phyloP scores from a whole-genome alignment of 495 filamentous ascomycete genomes.

The Talaromyces thailandensis region DNA sequence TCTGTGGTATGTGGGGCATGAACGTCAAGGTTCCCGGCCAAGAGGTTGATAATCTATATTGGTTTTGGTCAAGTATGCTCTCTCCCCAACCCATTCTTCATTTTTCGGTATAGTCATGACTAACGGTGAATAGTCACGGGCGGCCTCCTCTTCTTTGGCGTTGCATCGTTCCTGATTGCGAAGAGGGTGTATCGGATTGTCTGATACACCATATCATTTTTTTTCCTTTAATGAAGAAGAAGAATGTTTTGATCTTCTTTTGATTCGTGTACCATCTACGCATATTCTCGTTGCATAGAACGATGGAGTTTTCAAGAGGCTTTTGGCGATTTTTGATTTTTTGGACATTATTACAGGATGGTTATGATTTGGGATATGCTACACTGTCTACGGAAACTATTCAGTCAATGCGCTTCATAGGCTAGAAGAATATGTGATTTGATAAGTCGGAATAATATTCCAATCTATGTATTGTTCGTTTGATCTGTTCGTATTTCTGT shows the following conservation, averaged over 20 bases:
- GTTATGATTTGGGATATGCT: too few species aligned
- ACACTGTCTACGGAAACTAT: background rate
- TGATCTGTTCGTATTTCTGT: background rate
- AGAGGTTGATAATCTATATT: slow-evolving; percentile 51
- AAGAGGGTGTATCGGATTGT: slow-evolving; percentile 70
- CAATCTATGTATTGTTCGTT: background rate
- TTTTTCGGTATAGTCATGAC: background rate
- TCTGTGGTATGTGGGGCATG: slow-evolving; percentile 98
- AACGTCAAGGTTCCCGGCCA: slow-evolving; percentile 94
- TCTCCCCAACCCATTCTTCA: background rate
- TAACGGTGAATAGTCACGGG: slow-evolving; percentile 49
- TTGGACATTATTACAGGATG: too few species aligned
- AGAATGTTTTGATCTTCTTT: background rate
- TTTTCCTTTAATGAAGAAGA: background rate
- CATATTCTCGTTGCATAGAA: background rate
- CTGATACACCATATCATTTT: slow-evolving; percentile 13
- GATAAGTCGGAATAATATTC: background rate
- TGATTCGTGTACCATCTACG: background rate
- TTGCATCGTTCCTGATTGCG: slow-evolving; percentile 70
- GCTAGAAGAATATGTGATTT: background rate
- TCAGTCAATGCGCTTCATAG: background rate
- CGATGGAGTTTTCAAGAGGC: background rate
- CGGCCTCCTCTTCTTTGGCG: slow-evolving; percentile 66
- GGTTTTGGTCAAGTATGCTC: slow-evolving; percentile 54
- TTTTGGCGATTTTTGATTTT: background rate